Evolutionary conservation across 257 asterid genomes (phyloP).

Genomic region (Echites panduratus): DNA sequence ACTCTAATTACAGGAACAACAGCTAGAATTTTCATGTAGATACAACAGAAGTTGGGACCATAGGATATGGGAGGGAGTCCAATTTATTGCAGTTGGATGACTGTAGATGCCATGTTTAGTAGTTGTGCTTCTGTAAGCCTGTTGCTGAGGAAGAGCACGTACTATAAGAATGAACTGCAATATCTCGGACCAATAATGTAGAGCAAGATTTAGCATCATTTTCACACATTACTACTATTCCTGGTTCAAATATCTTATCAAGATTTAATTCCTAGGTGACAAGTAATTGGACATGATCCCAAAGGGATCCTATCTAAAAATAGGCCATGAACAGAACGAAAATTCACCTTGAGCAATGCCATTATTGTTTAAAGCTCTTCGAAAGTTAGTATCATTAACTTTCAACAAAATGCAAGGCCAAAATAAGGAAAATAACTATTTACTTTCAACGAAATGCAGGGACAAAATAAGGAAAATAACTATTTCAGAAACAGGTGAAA

Average conservation of each 20-base stretch:
- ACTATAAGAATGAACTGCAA: background rate
- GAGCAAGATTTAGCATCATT: background rate
- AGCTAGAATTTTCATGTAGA: background rate
- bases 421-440: background rate
- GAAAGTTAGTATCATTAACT: background rate
- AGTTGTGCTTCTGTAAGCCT: background rate
- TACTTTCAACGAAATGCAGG: background rate
- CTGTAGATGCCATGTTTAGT: background rate
- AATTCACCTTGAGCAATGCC: background rate
- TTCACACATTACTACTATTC: background rate
- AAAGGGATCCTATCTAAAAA: background rate
- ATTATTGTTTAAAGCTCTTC: background rate
- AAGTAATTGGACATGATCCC: background rate
- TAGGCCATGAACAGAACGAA: background rate
- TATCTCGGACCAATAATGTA: background rate
- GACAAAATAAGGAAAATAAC: background rate
- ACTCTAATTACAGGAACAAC: background rate
- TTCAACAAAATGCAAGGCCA: background rate
- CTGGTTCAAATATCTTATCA: background rate
- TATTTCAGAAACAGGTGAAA: background rate
- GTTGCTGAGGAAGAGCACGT: background rate
- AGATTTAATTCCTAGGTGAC: background rate
- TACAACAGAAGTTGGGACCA: background rate
- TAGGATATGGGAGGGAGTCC: background rate
- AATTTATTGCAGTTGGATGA: background rate